Base-by-base conservation (phyloP, 371 early-diverging fungal genomes). In the Mucor racemosus region DNA sequence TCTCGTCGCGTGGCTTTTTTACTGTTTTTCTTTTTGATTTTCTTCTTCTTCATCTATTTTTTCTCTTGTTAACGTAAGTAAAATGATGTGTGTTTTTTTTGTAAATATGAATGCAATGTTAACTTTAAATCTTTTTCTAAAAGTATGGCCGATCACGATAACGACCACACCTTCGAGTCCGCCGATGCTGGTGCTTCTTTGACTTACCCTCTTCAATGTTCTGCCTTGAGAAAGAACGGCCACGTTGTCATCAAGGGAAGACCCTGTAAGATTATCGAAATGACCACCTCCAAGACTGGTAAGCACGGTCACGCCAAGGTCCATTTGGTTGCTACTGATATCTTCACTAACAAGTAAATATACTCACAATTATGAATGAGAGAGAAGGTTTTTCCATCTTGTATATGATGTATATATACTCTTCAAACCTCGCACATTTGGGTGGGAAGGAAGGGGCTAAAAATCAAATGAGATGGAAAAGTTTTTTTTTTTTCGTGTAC, bases 221-320 rank as follows among this genome's bases (percentile, higher is more conserved):
- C 98, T 82, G 97, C 97, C 68, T 94, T 99, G 72, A 93, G 99
- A 84, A 99, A 98, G 95, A 92, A 92, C 90, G 99, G 97, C 39
- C 91, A 92, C 87, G 99, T 99, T 70, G 91, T 95, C 72, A 93
- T 99, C 84, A 99, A 97, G 93, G 94, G 95, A 65, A 95, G 98
- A 75, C 98, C 99, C 77, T 99, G 99, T 91, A 99, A 98, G 94
- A 97, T 99, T 68, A 93, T 98, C 62, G 98, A 98, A 78, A 94
- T 94, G 95, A 92, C 93, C 66, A 94, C 95, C 82, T 94, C 94
- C 85, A 95, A 94, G 91, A 94, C 94, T 68, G 94, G 99, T 81
- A 99, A 99, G 96, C 99, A 99, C 95, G 99, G 99, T 72, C 99
- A 98, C 93, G 99, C 99, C 86, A 98, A 98, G 95, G 98, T 99